Evolutionary conservation across 306 rosid species (phyloP).

Genomic region (Cucumis cinereus): DNA sequence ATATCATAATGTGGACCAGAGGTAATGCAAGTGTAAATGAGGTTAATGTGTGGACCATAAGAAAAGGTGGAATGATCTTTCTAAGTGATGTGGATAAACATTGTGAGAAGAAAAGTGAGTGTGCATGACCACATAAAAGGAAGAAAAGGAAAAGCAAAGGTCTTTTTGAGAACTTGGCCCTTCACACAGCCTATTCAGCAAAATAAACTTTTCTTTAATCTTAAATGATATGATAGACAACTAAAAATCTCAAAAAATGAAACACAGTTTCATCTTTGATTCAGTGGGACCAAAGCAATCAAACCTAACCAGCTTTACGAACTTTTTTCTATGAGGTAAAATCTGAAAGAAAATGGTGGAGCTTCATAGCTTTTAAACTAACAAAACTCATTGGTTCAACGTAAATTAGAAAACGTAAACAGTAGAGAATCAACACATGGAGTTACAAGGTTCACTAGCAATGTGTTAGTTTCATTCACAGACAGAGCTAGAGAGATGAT

Average conservation of each 20-base stretch:
- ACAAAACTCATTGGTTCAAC: background rate
- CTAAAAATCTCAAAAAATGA: background rate
- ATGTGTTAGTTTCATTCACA: too few relatives aligned
- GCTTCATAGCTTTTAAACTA: background rate
- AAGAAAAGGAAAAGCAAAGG: background rate
- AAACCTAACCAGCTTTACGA: background rate
- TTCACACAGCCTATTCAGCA: background rate
- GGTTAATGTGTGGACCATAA: slow-evolving; percentile 7
- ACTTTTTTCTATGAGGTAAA: background rate
- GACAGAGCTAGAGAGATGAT: too few relatives aligned
- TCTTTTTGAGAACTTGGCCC: background rate
- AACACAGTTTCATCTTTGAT: background rate
- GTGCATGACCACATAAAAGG: slow-evolving; percentile 13
- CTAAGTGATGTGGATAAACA: slow-evolving; percentile 6
- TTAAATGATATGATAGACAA: background rate
- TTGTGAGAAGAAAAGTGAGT: slow-evolving; percentile 17
- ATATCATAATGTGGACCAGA: background rate
- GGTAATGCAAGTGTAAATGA: background rate
- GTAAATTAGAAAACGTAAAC: too few relatives aligned
- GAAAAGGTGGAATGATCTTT: background rate
- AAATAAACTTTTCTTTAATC: background rate
- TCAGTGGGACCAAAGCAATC: background rate
- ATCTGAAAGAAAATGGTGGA: background rate
- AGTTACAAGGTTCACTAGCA: too few relatives aligned
- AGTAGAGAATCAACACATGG: too few relatives aligned